phyloP scores from a whole-genome alignment of 2,329 filamentous ascomycete species.

The Claviceps citrina region DNA sequence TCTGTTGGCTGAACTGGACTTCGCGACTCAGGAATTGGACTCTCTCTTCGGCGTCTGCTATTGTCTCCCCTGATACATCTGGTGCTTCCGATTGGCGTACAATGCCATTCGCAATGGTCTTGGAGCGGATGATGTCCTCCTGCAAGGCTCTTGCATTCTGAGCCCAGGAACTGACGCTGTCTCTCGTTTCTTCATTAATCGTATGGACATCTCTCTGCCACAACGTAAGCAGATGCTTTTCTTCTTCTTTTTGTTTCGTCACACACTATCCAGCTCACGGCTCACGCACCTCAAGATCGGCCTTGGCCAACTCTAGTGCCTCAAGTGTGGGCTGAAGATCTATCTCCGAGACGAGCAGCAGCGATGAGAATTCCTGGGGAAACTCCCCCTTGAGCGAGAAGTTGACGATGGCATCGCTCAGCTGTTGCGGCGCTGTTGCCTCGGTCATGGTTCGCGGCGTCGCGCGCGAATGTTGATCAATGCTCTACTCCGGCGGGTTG shows the following conservation, averaged over 20 bases:
- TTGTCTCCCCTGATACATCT: conserved; percentile 35
- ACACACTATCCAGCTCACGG: background rate
- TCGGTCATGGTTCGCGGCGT: conserved; percentile 15
- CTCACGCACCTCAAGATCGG: conserved; percentile 24
- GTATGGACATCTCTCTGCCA: conserved; percentile 47
- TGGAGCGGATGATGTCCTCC: conserved; percentile 68
- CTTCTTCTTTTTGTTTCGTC: background rate
- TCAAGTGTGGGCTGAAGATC: conserved; percentile 25
- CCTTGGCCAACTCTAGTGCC: conserved; percentile 21
- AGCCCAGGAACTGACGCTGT: conserved; percentile 77
- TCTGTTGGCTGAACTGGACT: conserved; percentile 41
- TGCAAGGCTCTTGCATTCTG: conserved; percentile 70
- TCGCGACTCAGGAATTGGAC: conserved; percentile 42
- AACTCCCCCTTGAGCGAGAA: conserved; percentile 27
- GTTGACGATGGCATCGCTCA: conserved; percentile 25
- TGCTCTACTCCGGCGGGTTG: background rate
- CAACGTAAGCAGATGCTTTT: conserved; percentile 1
- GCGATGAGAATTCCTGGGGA: conserved; percentile 22
- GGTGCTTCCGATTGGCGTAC: conserved; percentile 58
- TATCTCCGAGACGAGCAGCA: conserved; percentile 23
- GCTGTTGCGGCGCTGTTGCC: conserved; percentile 15
- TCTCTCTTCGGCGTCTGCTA: conserved; percentile 37
- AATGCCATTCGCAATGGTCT: conserved; percentile 66
- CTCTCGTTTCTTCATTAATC: conserved; percentile 61
- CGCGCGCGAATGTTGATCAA: background rate